Conservation (phyloP, 108 stramenopile species). For the Cyclotella kingstonii region DNA sequence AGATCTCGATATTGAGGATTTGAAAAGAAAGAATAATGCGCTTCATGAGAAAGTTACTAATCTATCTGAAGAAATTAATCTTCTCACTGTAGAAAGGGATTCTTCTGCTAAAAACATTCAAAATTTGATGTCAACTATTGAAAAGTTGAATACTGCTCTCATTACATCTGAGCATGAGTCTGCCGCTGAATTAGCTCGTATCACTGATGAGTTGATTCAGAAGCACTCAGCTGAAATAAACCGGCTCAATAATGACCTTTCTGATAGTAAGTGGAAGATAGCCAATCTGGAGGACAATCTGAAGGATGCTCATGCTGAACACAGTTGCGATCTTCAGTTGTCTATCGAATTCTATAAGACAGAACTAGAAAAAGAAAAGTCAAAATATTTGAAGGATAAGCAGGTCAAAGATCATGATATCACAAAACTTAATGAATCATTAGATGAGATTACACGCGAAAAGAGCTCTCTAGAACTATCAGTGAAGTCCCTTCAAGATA, state of each 20-base stretch:
- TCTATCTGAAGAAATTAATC: slow-evolving; percentile 5
- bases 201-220: slow-evolving; percentile 13
- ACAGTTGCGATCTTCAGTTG: slow-evolving; percentile 6
- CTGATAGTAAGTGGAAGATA: slow-evolving; percentile 5
- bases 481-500: slow-evolving; percentile 1
- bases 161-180: neutral
- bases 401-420: neutral
- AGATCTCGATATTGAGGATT: neutral
- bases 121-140: slow-evolving; percentile 10
- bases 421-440: neutral
- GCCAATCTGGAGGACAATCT: neutral
- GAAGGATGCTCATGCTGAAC: neutral
- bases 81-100: neutral
- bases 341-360: slow-evolving; percentile 9
- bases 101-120: slow-evolving; percentile 3
- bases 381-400: neutral
- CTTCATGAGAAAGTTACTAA: neutral
- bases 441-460: slow-evolving; percentile 3
- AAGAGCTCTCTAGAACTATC: slow-evolving; percentile 6
- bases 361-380: slow-evolving; percentile 5
- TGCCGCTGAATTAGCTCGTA: neutral
- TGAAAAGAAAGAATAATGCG: slow-evolving; percentile 1
- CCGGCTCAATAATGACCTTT: neutral
- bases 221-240: slow-evolving; percentile 5
- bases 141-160: slow-evolving; percentile 17